Conservation (phyloP, 768 basidiomycete species). For the Vishniacozyma victoriae region DNA sequence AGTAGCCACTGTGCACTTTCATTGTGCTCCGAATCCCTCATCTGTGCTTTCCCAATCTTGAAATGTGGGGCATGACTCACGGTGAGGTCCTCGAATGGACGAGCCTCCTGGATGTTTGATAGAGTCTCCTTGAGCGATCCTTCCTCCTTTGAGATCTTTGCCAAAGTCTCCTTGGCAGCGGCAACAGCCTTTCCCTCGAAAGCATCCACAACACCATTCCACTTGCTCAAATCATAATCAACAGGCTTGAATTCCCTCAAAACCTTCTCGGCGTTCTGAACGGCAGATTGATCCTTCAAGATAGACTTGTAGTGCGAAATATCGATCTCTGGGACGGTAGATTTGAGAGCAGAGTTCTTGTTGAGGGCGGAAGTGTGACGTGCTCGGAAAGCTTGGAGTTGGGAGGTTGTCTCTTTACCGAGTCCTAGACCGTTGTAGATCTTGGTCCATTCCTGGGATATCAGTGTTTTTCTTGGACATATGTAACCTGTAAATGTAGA, state of each 20-base stretch:
- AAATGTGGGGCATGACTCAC: conserved; percentile 58
- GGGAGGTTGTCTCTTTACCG: conserved; percentile 69
- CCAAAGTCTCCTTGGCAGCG: conserved; percentile 80
- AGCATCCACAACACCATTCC: conserved; percentile 90
- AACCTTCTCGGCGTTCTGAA: conserved; percentile 87
- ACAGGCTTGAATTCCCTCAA: conserved; percentile 86
- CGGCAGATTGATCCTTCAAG: conserved; percentile 84
- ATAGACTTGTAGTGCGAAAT: conserved; percentile 83
- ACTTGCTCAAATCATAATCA: conserved; percentile 80
- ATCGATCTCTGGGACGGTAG: conserved; percentile 70
- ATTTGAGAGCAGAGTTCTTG: conserved; percentile 39
- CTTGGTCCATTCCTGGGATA: conserved; percentile 46
- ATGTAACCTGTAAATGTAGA: background rate
- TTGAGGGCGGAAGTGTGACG: conserved; percentile 72
- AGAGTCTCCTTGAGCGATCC: conserved; percentile 86
- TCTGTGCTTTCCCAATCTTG: too few relatives aligned
- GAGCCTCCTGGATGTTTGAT: conserved; percentile 92
- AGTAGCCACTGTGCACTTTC: too few relatives aligned
- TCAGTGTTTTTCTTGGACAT: background rate
- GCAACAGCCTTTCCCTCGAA: conserved; percentile 94
- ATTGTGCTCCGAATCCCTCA: too few relatives aligned
- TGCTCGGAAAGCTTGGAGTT: conserved; percentile 93
- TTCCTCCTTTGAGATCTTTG: conserved; percentile 85
- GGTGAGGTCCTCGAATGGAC: conserved; percentile 94
- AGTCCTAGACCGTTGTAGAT: conserved; percentile 48